Evolutionary conservation across 2,329 filamentous ascomycete species (phyloP).

Genomic region (Xylaria sp.): DNA sequence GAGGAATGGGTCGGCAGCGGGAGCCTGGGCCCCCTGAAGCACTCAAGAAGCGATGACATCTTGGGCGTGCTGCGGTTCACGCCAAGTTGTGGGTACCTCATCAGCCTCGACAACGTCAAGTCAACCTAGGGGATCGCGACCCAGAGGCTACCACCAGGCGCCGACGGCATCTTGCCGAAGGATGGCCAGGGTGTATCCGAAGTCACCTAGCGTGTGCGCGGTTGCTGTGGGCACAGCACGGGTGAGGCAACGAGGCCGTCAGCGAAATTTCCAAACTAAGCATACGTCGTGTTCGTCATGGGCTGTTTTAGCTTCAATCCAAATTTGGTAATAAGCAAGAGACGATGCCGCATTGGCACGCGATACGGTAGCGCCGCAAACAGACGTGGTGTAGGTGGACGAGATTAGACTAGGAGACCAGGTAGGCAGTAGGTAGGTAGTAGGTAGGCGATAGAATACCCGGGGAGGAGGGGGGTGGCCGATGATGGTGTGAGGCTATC

Average conservation of each 20-base stretch:
- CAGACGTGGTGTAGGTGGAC: conserved; percentile 4
- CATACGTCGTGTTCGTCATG: conserved; percentile 31
- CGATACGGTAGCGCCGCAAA: conserved; percentile 33
- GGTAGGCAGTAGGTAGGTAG: not conserved
- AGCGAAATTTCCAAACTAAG: conserved; percentile 31
- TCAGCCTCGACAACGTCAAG: conserved; percentile 36
- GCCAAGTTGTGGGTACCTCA: conserved; percentile 31
- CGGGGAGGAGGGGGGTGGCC: conserved; percentile 9
- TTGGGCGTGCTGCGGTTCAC: conserved; percentile 32
- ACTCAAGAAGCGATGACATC: conserved; percentile 30
- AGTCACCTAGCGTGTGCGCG: not conserved
- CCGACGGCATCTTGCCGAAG: conserved; percentile 19
- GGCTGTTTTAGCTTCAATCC: conserved; percentile 27
- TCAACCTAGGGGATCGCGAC: conserved; percentile 35
- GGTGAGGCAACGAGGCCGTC: conserved; percentile 32
- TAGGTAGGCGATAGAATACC: conserved; percentile 21
- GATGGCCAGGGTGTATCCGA: conserved; percentile 16
- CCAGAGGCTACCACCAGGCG: conserved; percentile 18
- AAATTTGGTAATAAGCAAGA: conserved; percentile 37
- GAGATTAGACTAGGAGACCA: conserved; percentile 16
- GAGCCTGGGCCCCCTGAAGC: conserved; percentile 29
- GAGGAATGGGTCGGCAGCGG: conserved; percentile 34
- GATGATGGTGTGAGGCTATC: conserved; percentile 14
- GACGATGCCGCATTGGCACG: conserved; percentile 14
- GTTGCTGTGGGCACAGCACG: conserved; percentile 5